These are phyloP conservation scores for Boletus rubescentipes DNA, from an alignment of 768 basidiomycete species.

Conservation along the genomic window DNA sequence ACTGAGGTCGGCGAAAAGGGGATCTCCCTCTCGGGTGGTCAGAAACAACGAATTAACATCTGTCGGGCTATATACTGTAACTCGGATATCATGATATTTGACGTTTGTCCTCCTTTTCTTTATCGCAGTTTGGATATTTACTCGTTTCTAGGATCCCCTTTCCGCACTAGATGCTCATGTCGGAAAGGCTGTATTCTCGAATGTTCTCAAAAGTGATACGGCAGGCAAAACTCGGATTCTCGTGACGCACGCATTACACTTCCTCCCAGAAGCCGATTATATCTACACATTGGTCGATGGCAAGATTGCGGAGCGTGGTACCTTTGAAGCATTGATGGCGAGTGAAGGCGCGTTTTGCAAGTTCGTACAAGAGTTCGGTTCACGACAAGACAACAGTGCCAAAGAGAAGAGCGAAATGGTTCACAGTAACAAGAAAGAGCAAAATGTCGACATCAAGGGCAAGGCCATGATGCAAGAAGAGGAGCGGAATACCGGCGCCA, in stretches of 20 bases:
- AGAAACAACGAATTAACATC: slow-evolving; percentile 80
- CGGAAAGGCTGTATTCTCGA: slow-evolving; percentile 82
- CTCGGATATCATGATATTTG: slow-evolving; percentile 85
- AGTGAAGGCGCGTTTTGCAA: slow-evolving; percentile 68
- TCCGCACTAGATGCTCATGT: slow-evolving; percentile 92
- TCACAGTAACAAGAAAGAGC: slow-evolving; percentile 36
- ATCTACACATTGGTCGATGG: slow-evolving; percentile 81
- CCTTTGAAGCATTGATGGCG: slow-evolving; percentile 69
- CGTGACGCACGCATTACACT: slow-evolving; percentile 90
- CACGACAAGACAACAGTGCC: slow-evolving; percentile 47
- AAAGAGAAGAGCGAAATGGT: slow-evolving; percentile 33
- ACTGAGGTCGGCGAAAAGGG: slow-evolving; percentile 88
- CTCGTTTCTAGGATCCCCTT: slow-evolving; percentile 59
- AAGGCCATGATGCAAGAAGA: slow-evolving; percentile 77
- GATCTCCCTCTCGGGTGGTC: slow-evolving; percentile 84
- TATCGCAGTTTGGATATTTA: neutral
- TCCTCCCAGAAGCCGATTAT: slow-evolving; percentile 85
- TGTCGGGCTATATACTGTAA: slow-evolving; percentile 86
- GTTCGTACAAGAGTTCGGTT: slow-evolving; percentile 76
- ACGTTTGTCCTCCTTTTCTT: slow-evolving; percentile 35
- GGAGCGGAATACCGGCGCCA: slow-evolving; percentile 77
- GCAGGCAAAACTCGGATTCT: slow-evolving; percentile 78
- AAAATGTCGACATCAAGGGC: slow-evolving; percentile 38
- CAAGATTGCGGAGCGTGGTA: slow-evolving; percentile 74
- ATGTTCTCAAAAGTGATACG: slow-evolving; percentile 67